These are phyloP conservation scores for Graphium sp. DNA, from an alignment of 2,329 filamentous ascomycete genomes.

Conservation along the genomic window DNA sequence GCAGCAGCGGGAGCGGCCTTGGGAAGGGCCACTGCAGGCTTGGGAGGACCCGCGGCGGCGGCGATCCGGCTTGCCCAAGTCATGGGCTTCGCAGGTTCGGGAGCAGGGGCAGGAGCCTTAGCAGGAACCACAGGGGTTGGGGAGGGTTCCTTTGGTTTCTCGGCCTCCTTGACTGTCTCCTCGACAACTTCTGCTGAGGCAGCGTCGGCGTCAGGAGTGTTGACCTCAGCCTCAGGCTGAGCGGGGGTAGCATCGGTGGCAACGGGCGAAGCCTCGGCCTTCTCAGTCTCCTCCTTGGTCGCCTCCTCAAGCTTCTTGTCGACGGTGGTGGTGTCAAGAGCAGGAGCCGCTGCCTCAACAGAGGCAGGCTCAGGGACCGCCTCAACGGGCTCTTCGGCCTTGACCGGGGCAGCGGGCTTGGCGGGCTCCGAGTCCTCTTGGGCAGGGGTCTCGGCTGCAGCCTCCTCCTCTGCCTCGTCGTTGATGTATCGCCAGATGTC, in stretches of 20 bases:
- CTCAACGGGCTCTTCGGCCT: slow-evolving; percentile 17
- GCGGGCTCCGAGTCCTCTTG: slow-evolving; percentile 28
- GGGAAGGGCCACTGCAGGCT: slow-evolving; percentile 22
- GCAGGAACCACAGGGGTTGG: slow-evolving; percentile 32
- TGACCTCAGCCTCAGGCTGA: slow-evolving; percentile 17
- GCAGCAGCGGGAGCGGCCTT: slow-evolving; percentile 30
- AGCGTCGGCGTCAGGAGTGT: slow-evolving; percentile 27
- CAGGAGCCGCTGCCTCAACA: slow-evolving; percentile 11
- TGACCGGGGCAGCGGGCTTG: slow-evolving; percentile 9
- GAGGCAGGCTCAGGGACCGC: slow-evolving; percentile 15
- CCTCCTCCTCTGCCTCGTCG: slow-evolving; percentile 57
- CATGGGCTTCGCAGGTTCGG: slow-evolving; percentile 41
- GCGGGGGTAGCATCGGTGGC: slow-evolving; percentile 15
- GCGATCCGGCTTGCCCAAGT: slow-evolving; percentile 59
- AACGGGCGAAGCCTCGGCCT: slow-evolving; percentile 17
- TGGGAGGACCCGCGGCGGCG: slow-evolving; percentile 38
- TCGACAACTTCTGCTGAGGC: slow-evolving; percentile 33
- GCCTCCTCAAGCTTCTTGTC: slow-evolving; percentile 64
- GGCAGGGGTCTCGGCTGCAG: slow-evolving; percentile 11
- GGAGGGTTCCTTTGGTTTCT: slow-evolving; percentile 50
- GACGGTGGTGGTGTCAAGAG: slow-evolving; percentile 34
- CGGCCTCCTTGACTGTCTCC: slow-evolving; percentile 36
- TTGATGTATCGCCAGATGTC: slow-evolving; percentile 93
- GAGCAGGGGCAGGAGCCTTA: slow-evolving; percentile 27
- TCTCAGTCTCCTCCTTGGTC: slow-evolving; percentile 14